phyloP scores from a whole-genome alignment of 495 filamentous ascomycete species.

The Thermothielavioides terrestris region DNA sequence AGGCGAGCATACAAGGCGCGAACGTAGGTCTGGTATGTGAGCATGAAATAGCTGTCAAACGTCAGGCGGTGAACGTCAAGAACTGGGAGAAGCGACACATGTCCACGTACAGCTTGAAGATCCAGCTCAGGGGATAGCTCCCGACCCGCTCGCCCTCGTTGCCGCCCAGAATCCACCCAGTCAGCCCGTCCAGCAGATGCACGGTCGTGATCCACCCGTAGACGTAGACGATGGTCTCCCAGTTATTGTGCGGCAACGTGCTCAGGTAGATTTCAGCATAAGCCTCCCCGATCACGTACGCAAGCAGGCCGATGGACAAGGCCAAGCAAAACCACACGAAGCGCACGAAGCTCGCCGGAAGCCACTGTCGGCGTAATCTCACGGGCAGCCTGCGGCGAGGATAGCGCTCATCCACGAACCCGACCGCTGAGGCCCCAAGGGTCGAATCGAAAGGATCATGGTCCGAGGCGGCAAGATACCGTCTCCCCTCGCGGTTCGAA shows the following conservation, averaged over 20 bases:
- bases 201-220: slow-evolving; percentile 59
- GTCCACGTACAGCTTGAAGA: slow-evolving; percentile 50
- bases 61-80: not conserved
- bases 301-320: slow-evolving; percentile 49
- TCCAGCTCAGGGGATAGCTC: slow-evolving; percentile 54
- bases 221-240: slow-evolving; percentile 56
- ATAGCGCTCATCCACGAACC: slow-evolving; percentile 14
- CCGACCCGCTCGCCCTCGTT: slow-evolving; percentile 51
- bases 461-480: slow-evolving; percentile 24
- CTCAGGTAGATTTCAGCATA: slow-evolving; percentile 58
- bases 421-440: slow-evolving; percentile 19
- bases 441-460: slow-evolving; percentile 22
- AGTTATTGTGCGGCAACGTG: slow-evolving; percentile 53
- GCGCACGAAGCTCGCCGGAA: slow-evolving; percentile 52
- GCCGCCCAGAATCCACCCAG: slow-evolving; percentile 54
- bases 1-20: slow-evolving; percentile 57
- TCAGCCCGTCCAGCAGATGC: slow-evolving; percentile 48
- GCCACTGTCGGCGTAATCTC: slow-evolving; percentile 40
- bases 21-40: slow-evolving; percentile 64
- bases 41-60: slow-evolving; percentile 49
- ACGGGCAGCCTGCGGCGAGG: slow-evolving; percentile 22
- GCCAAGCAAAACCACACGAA: slow-evolving; percentile 61
- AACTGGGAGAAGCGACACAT: not conserved
- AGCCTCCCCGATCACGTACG: slow-evolving; percentile 55
- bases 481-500: slow-evolving; percentile 26